Evolutionary conservation across 345 rosid genomes (phyloP), one percentile per base, ranked within the genome.

Genomic region (Melastoma malabathricum): DNA sequence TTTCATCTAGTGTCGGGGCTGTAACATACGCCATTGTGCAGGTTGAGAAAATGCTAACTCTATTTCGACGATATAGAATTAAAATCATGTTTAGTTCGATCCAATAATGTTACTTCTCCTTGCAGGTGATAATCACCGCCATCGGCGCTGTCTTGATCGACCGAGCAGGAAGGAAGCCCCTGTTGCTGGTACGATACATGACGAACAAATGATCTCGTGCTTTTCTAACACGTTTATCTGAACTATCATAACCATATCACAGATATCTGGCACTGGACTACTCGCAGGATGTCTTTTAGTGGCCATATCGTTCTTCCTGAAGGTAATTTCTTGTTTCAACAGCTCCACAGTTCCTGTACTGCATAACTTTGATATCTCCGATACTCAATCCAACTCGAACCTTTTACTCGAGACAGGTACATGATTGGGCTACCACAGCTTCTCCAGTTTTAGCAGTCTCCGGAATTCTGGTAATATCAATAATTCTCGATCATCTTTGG

Each of bases 101-200:
- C 5, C 2, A 31, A 54, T 44, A 25, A 23, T 39, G n/a, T 34
- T 15, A 31, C 2, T 5, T 31, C 1, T 13, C 34, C 41, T 58
- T 68, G 50, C 72, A 90, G 94, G 79, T 90, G 53, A 72, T 82
- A 7, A 68, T 90, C 68, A 86, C 96, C 10, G 82, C 68, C 16
- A 77, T 86, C 27, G 75, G 71, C 23, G 69, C 84, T 57, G 61
- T 65, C 8, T 69, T 86, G 57, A 77, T 83, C 15, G 94, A 89
- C 64, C 83, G 67, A 73, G 90, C 72, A 3, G 94, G 95, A 80
- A 83, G 96, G 72, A 89, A 83, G 70, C 97, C 92, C 43, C 76
- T 86, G 44, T 63, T 84, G 63, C 52, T 84, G 83, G 98, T 80
- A 80, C 48, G 23, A 15, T n/a, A 6, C 47, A n/a, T 18, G 22